Percentiles rank a stretch among this genome's conserved stretches.
These are phyloP conservation scores for Hygrophorus russula DNA, from an alignment of 768 basidiomycete species.

Conservation along the genomic window DNA sequence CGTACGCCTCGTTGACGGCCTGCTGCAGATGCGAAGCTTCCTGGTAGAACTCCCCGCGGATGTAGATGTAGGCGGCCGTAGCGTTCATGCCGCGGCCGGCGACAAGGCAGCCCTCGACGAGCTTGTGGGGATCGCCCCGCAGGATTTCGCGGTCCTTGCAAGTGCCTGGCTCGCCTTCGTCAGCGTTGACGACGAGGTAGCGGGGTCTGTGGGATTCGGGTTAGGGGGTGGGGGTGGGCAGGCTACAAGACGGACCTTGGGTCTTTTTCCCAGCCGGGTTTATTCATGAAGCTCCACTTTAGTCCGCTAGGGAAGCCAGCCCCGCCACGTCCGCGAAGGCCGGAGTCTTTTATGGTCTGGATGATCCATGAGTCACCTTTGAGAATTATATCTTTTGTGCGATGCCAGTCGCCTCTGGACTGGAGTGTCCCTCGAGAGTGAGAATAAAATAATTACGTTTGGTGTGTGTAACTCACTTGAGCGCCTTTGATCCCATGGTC, in stretches of 20 bases:
- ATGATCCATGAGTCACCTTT: constrained; percentile 99
- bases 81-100: constrained; percentile 98
- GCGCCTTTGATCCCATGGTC: constrained; percentile 94
- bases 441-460: background rate
- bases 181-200: constrained; percentile 95
- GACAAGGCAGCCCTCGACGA: constrained; percentile 95
- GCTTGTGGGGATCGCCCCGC: constrained; percentile 96
- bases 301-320: constrained; percentile 95
- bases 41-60: constrained; percentile 96
- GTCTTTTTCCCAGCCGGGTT: constrained; percentile 97
- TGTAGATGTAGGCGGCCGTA: constrained; percentile 98
- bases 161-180: constrained; percentile 97
- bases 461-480: constrained; percentile 47
- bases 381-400: constrained; percentile 88
- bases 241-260: constrained; percentile 48
- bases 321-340: constrained; percentile 89
- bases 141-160: constrained; percentile 99
- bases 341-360: constrained; percentile 90
- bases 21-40: constrained; percentile 91
- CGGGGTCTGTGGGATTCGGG: constrained; percentile 52
- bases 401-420: constrained; percentile 97
- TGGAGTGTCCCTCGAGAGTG: constrained; percentile 17
- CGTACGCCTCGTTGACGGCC: constrained; percentile 93
- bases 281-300: constrained; percentile 99
- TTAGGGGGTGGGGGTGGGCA: background rate